These are phyloP conservation scores for Spathaspora gorwiae DNA, from an alignment of 805 yeast species.

Conservation along the genomic window DNA sequence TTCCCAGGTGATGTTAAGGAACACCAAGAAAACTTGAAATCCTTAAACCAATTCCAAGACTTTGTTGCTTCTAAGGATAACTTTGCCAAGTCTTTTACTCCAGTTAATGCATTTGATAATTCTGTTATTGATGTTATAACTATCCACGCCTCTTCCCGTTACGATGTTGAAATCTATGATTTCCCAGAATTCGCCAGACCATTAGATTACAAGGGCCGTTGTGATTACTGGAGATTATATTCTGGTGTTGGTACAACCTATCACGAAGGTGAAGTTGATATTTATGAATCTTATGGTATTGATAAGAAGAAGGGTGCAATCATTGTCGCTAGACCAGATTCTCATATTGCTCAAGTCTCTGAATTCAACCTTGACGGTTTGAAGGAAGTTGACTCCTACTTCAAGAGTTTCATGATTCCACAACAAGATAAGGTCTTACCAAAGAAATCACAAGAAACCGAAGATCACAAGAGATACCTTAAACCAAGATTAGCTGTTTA, in stretches of 20 bases:
- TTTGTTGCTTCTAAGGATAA: slow-evolving; percentile 9
- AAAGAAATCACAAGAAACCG: neutral
- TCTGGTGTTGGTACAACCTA: slow-evolving; percentile 20
- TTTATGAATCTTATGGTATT: slow-evolving; percentile 22
- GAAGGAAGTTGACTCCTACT: slow-evolving; percentile 14
- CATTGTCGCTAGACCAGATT: slow-evolving; percentile 28
- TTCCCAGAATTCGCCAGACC: slow-evolving; percentile 23
- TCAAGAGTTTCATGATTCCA: slow-evolving; percentile 11
- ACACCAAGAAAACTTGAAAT: slow-evolving; percentile 1
- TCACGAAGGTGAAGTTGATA: slow-evolving; percentile 22
- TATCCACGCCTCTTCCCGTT: slow-evolving; percentile 16
- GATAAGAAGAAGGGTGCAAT: slow-evolving; percentile 18
- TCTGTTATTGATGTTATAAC: slow-evolving; percentile 19
- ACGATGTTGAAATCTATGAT: slow-evolving; percentile 16
- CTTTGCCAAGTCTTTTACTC: slow-evolving; percentile 16
- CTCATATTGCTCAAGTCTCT: slow-evolving; percentile 23
- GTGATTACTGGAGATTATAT: slow-evolving; percentile 24
- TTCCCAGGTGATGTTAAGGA: slow-evolving; percentile 20
- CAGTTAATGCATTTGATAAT: slow-evolving; percentile 19
- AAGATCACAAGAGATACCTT: slow-evolving; percentile 9
- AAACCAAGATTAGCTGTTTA: slow-evolving; percentile 13
- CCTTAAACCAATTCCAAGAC: slow-evolving; percentile 7
- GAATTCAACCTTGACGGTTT: slow-evolving; percentile 13
- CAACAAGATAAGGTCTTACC: slow-evolving; percentile 8
- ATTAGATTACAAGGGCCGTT: slow-evolving; percentile 14